Evolutionary conservation across 2,329 filamentous ascomycete species (phyloP).

Genomic region (Raffaelea arxii): DNA sequence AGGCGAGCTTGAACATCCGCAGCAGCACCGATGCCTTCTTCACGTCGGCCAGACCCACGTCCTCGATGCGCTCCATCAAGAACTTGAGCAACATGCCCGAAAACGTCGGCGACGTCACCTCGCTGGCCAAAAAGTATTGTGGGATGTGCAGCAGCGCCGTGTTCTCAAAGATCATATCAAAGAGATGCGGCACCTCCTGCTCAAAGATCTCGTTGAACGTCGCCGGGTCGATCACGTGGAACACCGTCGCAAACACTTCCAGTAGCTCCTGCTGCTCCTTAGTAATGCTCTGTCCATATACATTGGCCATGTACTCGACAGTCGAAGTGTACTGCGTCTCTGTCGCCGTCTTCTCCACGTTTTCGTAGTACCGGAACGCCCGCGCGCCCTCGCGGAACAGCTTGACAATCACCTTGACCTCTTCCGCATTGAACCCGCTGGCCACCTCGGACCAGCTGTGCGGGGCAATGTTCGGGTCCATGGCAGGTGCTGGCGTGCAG

Average conservation of each 20-base stretch:
- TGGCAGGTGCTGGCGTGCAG: constrained; percentile 66
- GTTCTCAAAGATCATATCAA: constrained; percentile 97
- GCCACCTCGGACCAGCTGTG: constrained; percentile 92
- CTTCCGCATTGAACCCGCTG: constrained; percentile 93
- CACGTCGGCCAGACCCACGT: constrained; percentile 85
- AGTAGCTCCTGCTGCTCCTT: constrained; percentile 97
- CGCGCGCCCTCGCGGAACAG: constrained; percentile 93
- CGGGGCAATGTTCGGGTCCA: constrained; percentile 71
- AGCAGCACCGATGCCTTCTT: constrained; percentile 89
- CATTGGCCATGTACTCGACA: constrained; percentile 86
- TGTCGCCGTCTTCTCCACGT: constrained; percentile 55
- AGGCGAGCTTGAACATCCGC: constrained; percentile 92
- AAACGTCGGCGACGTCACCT: constrained; percentile 94
- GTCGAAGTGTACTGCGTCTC: constrained; percentile 71
- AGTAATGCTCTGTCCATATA: constrained; percentile 86
- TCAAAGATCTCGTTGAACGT: constrained; percentile 99
- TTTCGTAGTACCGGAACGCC: constrained; percentile 91
- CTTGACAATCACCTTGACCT: constrained; percentile 93
- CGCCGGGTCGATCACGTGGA: constrained; percentile 95
- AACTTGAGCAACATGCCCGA: constrained; percentile 97
- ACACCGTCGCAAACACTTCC: constrained; percentile 95
- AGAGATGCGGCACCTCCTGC: constrained; percentile 90
- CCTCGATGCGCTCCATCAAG: constrained; percentile 90
- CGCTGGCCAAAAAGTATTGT: constrained; percentile 97
- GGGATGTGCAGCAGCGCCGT: constrained; percentile 88